Evolutionary conservation across 176 grass and related monocot genomes (phyloP).

Genomic region (Raddia distichophylla): DNA sequence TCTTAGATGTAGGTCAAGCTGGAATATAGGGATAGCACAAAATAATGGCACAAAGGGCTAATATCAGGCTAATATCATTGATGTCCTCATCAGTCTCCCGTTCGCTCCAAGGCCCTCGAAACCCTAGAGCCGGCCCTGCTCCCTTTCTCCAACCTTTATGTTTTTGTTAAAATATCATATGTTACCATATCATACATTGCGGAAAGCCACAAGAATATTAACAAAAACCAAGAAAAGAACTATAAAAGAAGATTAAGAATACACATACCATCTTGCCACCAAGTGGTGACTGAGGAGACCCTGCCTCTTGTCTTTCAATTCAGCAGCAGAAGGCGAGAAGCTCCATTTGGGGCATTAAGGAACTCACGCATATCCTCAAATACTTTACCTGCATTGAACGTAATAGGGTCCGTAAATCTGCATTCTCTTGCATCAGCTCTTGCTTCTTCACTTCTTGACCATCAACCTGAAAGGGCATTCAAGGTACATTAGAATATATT

Average conservation of each 20-base stretch:
- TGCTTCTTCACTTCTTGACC: conserved; percentile 96
- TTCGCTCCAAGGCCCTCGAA: too few species aligned
- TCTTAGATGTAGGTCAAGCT: too few species aligned
- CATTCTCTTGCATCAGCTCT: conserved; percentile 92
- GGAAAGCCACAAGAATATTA: conserved; percentile 19
- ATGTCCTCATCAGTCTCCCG: too few species aligned
- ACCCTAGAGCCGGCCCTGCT: too few species aligned
- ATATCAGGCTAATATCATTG: too few species aligned
- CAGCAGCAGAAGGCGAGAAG: conserved; percentile 52
- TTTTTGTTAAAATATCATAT: neutral
- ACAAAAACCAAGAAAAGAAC: neutral
- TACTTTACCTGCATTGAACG: conserved; percentile 91
- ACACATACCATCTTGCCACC: conserved; percentile 81
- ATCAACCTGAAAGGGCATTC: conserved; percentile 64
- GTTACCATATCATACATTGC: conserved; percentile 12
- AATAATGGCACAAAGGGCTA: too few species aligned
- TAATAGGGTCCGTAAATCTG: conserved; percentile 82
- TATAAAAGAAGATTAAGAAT: neutral
- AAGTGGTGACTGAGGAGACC: conserved; percentile 82
- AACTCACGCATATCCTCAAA: conserved; percentile 84
- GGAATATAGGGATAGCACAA: too few species aligned
- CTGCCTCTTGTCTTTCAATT: conserved; percentile 65
- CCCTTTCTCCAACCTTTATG: neutral
- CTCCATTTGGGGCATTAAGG: conserved; percentile 87
- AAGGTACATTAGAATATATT: conserved; percentile 39